These are phyloP conservation scores for Hygrophila difformis DNA, from an alignment of 257 asterid species.

Conservation along the genomic window DNA sequence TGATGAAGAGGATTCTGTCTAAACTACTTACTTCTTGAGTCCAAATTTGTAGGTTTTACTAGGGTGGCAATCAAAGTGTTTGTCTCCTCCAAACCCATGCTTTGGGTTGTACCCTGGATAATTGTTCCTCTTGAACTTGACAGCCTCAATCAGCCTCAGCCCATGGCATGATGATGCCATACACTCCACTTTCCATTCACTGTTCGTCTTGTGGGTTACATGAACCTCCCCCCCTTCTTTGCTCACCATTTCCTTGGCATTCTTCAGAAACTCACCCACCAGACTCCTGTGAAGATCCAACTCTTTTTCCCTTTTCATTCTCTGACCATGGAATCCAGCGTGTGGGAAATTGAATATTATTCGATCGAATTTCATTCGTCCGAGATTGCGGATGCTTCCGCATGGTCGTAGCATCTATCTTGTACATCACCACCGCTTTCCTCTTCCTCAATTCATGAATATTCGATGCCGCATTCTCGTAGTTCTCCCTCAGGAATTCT, in stretches of 20 bases:
- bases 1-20: no score
- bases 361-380: slow-evolving; percentile 14
- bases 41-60: slow-evolving; percentile 32
- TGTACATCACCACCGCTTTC: not conserved
- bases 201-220: slow-evolving; percentile 24
- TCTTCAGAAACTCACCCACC: slow-evolving; percentile 22
- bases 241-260: slow-evolving; percentile 22
- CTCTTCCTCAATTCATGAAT: slow-evolving; percentile 5
- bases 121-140: slow-evolving; percentile 3
- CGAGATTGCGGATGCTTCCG: no score
- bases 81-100: slow-evolving; percentile 31
- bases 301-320: no score
- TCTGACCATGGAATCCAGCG: slow-evolving; percentile 18
- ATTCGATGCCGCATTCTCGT: slow-evolving; percentile 10
- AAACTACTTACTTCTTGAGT: no score
- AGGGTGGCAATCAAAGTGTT: slow-evolving; percentile 22
- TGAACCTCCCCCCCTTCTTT: slow-evolving; percentile 22
- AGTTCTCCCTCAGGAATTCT: slow-evolving; percentile 18
- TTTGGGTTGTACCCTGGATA: slow-evolving; percentile 32
- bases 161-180: slow-evolving; percentile 17
- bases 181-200: slow-evolving; percentile 19
- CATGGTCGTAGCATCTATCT: no score
- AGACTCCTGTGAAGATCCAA: slow-evolving; percentile 22
- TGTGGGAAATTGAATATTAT: slow-evolving; percentile 25
- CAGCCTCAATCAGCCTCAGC: slow-evolving; percentile 14